Base-by-base conservation (phyloP, 306 rosid species). In the Urtica urens region DNA sequence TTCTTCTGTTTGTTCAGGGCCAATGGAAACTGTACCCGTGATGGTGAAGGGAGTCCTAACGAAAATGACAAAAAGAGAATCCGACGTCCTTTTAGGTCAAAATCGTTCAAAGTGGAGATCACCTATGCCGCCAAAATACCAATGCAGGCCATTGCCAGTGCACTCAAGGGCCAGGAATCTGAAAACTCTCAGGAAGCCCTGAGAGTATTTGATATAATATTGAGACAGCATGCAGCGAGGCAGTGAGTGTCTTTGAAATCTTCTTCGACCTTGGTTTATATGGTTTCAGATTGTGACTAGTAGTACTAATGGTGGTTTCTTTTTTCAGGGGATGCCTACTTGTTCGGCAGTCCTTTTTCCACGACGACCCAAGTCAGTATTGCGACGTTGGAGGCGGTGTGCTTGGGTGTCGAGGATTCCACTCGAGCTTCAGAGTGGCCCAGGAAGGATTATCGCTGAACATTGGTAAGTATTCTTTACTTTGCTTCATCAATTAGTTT, bases 361-460 rank as follows among this genome's bases (percentile, higher is more conserved):
- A 81, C 53, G 79, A 85, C 17, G 74, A 92, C 49, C 69, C 83
- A 0, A 75, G 46, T 18, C 75, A 57, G 48, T 85, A 66, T 39
- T 51, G 76, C 1, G 93, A 75, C 33, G 94, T 92, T 0, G 99
- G 96, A 12, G 96, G 96, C 16, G 99, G 99, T 3, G 95, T 92
- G 7, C 84, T 85, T 4, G 94, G 99, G 1, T 82, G 94, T 48
- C 53, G 87, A 50, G 99, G 99, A 10, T 80, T 92, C 35, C 99
- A 92, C 50, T 85, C 99, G 0, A 92, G 99, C 52, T 92, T 92
- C 26, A 79, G 99, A 56, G 71, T 94, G 3, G 72, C 99, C 2
- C 99, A 85, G 58, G 72, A 80, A 59, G 99, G 99, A 26, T 49
- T 92, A 48, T 85, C 99, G 0, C 57, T 92, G 1, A 92, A 92